Base-by-base conservation (phyloP, 163 green algal species). In the Chlamydomonas reinhardtii region DNA sequence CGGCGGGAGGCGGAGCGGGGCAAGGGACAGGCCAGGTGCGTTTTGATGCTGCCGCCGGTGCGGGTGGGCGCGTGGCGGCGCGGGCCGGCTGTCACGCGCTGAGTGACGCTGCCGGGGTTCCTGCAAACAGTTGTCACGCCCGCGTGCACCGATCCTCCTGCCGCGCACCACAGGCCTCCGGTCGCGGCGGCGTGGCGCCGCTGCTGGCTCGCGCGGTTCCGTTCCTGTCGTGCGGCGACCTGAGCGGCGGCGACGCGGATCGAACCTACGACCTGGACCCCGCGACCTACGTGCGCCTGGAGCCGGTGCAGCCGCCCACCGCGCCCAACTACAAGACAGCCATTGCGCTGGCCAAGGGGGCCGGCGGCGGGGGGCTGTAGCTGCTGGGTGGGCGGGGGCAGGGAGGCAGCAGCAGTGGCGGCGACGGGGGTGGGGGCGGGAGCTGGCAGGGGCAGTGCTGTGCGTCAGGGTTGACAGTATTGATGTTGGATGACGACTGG, bases 201-300 rank as follows among this genome's bases (percentile, higher is more conserved):
- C 80, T 86, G 34, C 31, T 86, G 6, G 73, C 66, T 14, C 72
- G 80, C 39, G 66, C 96, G 27, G 93, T 99, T 9, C 97, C 95
- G 5, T 99, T 99, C 86, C 62, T 99, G 52, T 95, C 96, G 16
- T 99, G 97, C 85, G 97, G 96, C 0, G 95, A 98, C 85, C 89
- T 98, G 17, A 87, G 56, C 37, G 96, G 93, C 11, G 97, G 94
- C 88, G 95, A 98, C 88, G 88, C 94, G 12, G 94, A 97, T 73
- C 77, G 87, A 25, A 94, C 88, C 17, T 97, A 97, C 76, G 91
- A 94, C 64, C 86, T 97, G 69, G 91, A 94, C 20, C 88, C 87
- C 2, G 88, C 66, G n/a, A 81, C 31, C 2, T 82, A 88, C 72
- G 81, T 91, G 27, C 79, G 54, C 15, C 84, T 95, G 59, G 86